Base-by-base conservation (phyloP, 108 stramenopile species). In the Nannochloropsis salina region DNA sequence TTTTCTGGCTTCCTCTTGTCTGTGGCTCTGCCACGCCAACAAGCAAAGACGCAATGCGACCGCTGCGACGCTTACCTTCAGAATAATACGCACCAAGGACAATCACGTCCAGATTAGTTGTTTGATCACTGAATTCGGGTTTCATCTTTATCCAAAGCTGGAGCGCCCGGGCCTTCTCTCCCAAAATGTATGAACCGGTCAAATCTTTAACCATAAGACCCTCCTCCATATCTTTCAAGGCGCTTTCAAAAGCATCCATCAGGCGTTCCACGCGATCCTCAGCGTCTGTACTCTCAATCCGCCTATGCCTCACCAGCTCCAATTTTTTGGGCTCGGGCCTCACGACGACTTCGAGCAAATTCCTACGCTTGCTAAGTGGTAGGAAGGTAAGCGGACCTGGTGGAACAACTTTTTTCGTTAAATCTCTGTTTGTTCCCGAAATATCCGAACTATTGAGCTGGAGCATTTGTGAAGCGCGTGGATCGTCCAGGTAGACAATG, bases 161-260 rank as follows among this genome's bases (percentile, higher is more conserved):
- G 31, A 31, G 31, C 31, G 31, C 31, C 31, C 31, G 31, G 31
- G 31, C 44, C 42, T 80, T 41, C 42, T 84, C 87, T 9, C 88
- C 41, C 8, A 85, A 85, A 44, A 41, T 12, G 83, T 90, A 90
- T 31, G 90, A 88, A 15, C 87, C 61, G 44, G 41, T n/a, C 22
- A 90, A 86, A 51, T 80, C 87, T 44, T 90, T 90, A 42, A 90
- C 89, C 79, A 90, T 89, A 42, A 90, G 79, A 1, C 90, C 90
- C 41, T 90, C 90, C 82, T 90, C 86, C 10, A 42, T 44, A 6
- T 12, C 41, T n/a, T 9, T 41, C 12, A 88, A 82, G 21, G 87
- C 87, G 41, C 42, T 41, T 1, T 90, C 84, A 41, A 90, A 90
- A 45, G n/a, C 90, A 8, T 84, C 83, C 6, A 20, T 41, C 41